These are phyloP conservation scores for Chlorociboria aeruginascens DNA, from an alignment of 495 filamentous ascomycete species.

Conservation along the genomic window DNA sequence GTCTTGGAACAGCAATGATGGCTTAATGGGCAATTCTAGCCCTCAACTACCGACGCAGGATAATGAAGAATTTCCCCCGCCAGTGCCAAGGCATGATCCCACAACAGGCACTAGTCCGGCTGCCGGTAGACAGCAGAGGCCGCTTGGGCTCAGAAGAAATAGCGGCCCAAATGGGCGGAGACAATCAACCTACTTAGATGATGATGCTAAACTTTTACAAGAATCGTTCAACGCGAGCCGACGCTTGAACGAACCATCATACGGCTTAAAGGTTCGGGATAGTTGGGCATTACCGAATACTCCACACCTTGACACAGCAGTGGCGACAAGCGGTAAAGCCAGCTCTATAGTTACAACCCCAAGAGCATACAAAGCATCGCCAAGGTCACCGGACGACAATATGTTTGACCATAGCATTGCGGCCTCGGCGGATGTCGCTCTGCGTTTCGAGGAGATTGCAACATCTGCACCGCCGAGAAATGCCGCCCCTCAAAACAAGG, in stretches of 20 bases:
- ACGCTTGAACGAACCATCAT: conserved; percentile 24
- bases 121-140: conserved; percentile 1
- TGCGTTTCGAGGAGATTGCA: conserved; percentile 19
- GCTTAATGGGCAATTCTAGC: conserved; percentile 35
- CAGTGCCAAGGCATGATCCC: conserved; percentile 24
- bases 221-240: conserved; percentile 45
- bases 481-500: conserved; percentile 44
- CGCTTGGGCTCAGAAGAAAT: conserved; percentile 32
- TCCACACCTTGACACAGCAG: conserved; percentile 21
- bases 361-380: conserved; percentile 7
- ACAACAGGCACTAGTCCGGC: conserved; percentile 7
- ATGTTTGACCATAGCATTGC: conserved; percentile 29
- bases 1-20: conserved; percentile 58
- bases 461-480: conserved; percentile 30
- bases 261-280: conserved; percentile 20
- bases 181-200: conserved; percentile 36
- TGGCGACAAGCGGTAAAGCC: conserved; percentile 19
- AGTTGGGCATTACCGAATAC: conserved; percentile 17
- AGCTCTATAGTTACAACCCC: conserved; percentile 15
- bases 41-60: conserved; percentile 11
- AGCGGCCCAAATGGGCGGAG: conserved; percentile 32
- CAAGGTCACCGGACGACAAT: not conserved
- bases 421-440: conserved; percentile 39
- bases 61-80: conserved; percentile 20
- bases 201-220: conserved; percentile 54